phyloP scores from a whole-genome alignment of 164 flowering plant genomes.

The Tinospora cordifolia region DNA sequence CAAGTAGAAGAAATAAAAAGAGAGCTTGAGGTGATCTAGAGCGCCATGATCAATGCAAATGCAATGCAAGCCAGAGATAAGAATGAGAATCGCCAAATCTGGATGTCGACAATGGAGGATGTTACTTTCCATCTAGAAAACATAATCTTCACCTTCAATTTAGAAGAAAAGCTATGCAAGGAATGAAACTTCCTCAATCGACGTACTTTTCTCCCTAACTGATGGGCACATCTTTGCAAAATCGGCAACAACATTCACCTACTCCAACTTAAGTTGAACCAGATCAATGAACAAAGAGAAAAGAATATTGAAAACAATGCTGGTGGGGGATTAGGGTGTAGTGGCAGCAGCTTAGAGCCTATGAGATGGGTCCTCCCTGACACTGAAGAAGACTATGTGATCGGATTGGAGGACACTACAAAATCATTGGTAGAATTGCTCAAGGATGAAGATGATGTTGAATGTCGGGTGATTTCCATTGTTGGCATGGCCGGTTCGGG shows the following conservation, averaged over 20 bases:
- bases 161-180: background rate
- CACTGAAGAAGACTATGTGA: background rate
- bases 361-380: background rate
- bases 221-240: too few relatives aligned
- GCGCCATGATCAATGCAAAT: background rate
- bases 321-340: too few relatives aligned
- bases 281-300: background rate
- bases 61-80: background rate
- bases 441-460: background rate
- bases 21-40: background rate
- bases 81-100: background rate
- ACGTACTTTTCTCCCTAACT: too few relatives aligned
- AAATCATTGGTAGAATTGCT: background rate
- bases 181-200: background rate
- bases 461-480: background rate
- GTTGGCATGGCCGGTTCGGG: slow-evolving; percentile 21
- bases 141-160: background rate
- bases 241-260: background rate
- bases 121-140: background rate
- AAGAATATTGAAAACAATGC: background rate
- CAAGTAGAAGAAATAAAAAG: background rate
- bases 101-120: background rate
- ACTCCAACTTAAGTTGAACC: background rate
- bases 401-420: slow-evolving; percentile 6
- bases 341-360: background rate